A percentile compares a stretch with the other conserved stretches of the same genome.
These are phyloP conservation scores for Aureobasidium sp. DNA, from an alignment of 2,329 filamentous ascomycete genomes.

Conservation along the genomic window DNA sequence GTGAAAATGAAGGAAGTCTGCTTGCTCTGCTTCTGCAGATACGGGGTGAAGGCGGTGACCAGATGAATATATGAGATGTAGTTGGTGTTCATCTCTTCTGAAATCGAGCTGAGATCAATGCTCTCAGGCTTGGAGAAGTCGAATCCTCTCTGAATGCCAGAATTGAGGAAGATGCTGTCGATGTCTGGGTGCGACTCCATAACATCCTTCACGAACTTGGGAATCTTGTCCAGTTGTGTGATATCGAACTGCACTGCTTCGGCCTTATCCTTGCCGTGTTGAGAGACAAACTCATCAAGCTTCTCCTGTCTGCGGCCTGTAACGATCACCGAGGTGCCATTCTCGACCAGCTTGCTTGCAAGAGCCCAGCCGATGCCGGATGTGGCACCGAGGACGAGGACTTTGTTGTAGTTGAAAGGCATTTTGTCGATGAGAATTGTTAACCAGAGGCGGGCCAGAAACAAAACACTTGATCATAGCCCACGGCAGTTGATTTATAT, in stretches of 20 bases:
- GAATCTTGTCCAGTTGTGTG: conserved; percentile 42
- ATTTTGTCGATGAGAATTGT: conserved; percentile 10
- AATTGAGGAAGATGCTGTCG: conserved; percentile 46
- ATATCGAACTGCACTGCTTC: conserved; percentile 45
- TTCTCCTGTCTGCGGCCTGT: conserved; percentile 47
- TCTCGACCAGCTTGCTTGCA: conserved; percentile 42
- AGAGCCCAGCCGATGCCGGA: conserved; percentile 47
- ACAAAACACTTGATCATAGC: background rate
- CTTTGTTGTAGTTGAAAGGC: conserved; percentile 46
- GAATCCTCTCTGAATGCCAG: conserved; percentile 46
- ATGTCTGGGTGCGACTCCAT: conserved; percentile 43
- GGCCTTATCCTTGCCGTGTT: conserved; percentile 42
- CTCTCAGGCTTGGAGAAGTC: conserved; percentile 44
- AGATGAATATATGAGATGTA: conserved; percentile 45
- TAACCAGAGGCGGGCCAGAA: background rate
- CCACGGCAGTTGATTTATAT: background rate
- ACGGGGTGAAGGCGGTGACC: conserved; percentile 44
- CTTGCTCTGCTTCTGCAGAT: conserved; percentile 39
- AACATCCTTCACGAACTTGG: conserved; percentile 37
- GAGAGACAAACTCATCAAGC: conserved; percentile 41
- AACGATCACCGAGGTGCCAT: conserved; percentile 43
- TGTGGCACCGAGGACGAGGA: conserved; percentile 49
- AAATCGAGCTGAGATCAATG: conserved; percentile 38
- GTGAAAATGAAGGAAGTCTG: conserved; percentile 42
- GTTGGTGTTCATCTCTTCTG: conserved; percentile 45